phyloP scores from a whole-genome alignment of 768 basidiomycete genomes.

The Tricholoma furcatifolium region DNA sequence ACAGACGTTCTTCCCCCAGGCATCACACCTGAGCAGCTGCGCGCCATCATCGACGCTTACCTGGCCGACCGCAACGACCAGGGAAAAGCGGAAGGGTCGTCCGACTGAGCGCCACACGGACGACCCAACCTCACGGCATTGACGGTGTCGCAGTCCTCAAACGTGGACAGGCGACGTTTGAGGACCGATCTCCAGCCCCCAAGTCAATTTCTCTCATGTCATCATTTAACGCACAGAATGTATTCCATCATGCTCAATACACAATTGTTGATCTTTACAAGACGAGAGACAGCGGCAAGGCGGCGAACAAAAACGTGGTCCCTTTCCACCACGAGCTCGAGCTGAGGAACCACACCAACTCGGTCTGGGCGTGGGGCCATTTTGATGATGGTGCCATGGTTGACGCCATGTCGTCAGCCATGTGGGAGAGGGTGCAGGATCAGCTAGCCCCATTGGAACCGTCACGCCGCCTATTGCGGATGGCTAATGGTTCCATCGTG shows the following conservation, averaged over 20 bases:
- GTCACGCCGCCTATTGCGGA: conserved; percentile 13
- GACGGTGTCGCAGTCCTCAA: neutral
- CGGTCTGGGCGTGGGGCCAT: conserved; percentile 3
- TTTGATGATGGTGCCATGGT: conserved; percentile 26
- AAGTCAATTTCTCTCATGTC: too few species aligned
- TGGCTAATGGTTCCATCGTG: conserved; percentile 23
- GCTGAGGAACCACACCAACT: neutral
- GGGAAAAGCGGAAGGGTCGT: conserved; percentile 24
- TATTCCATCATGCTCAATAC: too few species aligned
- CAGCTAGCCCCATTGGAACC: neutral
- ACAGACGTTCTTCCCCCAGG: neutral
- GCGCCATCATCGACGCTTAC: neutral
- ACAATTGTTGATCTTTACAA: too few species aligned
- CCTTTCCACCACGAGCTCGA: conserved; percentile 5
- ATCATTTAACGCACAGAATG: too few species aligned
- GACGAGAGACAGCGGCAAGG: too few species aligned
- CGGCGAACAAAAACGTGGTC: too few species aligned
- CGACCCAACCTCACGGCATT: conserved; percentile 4
- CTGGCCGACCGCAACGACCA: neutral
- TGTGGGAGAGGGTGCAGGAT: neutral
- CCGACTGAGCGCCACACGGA: conserved; percentile 15
- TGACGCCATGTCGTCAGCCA: conserved; percentile 12
- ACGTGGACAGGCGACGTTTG: neutral
- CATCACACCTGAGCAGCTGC: neutral
- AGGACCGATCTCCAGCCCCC: conserved; percentile 3